Evolutionary conservation across 345 rosid genomes (phyloP).

Genomic region (Brassica incana): DNA sequence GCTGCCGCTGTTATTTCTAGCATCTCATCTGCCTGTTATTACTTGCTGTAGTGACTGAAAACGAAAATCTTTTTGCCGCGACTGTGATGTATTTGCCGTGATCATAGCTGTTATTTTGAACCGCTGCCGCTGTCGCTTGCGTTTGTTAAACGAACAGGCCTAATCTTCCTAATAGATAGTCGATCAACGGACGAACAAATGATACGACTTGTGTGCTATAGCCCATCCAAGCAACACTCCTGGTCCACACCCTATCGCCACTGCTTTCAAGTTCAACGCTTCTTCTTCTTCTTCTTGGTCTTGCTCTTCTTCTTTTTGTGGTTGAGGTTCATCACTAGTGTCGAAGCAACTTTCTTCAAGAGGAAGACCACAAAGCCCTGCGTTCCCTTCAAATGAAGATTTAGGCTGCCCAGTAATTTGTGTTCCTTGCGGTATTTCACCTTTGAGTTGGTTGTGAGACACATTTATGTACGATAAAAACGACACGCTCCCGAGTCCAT

Average conservation of each 20-base stretch:
- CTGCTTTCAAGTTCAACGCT: neutral
- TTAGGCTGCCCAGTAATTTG: neutral
- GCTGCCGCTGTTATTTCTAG: too few relatives aligned
- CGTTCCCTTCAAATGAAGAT: neutral
- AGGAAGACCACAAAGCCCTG: conserved; percentile 4
- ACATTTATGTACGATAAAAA: neutral
- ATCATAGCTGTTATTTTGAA: too few relatives aligned
- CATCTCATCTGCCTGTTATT: too few relatives aligned
- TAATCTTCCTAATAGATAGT: neutral
- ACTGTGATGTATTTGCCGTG: too few relatives aligned
- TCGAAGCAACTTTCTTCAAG: neutral
- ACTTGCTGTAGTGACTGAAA: too few relatives aligned
- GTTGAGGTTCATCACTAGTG: neutral
- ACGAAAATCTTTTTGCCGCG: too few relatives aligned
- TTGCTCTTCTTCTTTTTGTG: neutral
- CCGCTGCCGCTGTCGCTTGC: too few relatives aligned
- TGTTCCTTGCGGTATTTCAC: conserved; percentile 1
- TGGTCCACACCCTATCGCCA: neutral
- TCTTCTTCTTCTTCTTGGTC: neutral
- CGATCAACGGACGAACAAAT: neutral
- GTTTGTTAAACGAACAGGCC: too few relatives aligned
- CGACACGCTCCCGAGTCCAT: neutral
- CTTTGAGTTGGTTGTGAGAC: neutral
- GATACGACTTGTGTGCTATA: neutral
- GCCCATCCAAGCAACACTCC: neutral